Conservation (phyloP, 2,329 filamentous ascomycete genomes). For the Sporothrix euskadiensis region DNA sequence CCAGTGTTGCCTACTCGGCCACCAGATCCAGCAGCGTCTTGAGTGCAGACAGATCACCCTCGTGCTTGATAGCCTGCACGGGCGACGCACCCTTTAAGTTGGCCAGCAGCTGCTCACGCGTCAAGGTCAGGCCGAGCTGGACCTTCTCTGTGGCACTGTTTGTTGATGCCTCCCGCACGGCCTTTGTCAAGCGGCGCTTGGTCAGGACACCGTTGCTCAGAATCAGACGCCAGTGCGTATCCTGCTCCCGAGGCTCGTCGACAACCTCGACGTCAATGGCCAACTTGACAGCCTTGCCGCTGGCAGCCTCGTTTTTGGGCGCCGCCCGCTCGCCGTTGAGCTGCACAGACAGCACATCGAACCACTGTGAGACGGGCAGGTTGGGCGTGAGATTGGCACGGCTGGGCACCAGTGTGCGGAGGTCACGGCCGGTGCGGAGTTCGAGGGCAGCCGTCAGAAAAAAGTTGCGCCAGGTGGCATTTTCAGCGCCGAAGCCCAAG, state of each 20-base stretch:
- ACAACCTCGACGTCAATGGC: constrained; percentile 11
- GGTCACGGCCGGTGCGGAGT: constrained; percentile 23
- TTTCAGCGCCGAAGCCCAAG: constrained; percentile 21
- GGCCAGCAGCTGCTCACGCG: constrained; percentile 12
- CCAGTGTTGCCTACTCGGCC: neutral
- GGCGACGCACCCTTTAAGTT: neutral
- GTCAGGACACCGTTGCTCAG: constrained; percentile 23
- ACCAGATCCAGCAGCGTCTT: constrained; percentile 13
- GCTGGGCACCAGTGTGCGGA: constrained; percentile 12
- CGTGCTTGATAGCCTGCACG: constrained; percentile 8
- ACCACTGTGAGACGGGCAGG: constrained; percentile 21
- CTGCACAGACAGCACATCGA: constrained; percentile 20
- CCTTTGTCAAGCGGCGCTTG: neutral
- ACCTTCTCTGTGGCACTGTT: neutral
- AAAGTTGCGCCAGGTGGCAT: constrained; percentile 27
- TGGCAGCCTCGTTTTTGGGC: neutral
- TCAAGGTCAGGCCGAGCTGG: neutral
- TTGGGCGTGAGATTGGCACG: neutral
- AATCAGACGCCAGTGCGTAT: constrained; percentile 14
- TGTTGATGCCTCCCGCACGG: neutral
- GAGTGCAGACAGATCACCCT: constrained; percentile 2
- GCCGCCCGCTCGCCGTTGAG: constrained; percentile 2
- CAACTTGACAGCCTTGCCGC: neutral
- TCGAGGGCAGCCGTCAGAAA: constrained; percentile 24
- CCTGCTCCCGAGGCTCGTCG: constrained; percentile 1